phyloP scores from a whole-genome alignment of 768 basidiomycete species.

The Trametes cingulata region DNA sequence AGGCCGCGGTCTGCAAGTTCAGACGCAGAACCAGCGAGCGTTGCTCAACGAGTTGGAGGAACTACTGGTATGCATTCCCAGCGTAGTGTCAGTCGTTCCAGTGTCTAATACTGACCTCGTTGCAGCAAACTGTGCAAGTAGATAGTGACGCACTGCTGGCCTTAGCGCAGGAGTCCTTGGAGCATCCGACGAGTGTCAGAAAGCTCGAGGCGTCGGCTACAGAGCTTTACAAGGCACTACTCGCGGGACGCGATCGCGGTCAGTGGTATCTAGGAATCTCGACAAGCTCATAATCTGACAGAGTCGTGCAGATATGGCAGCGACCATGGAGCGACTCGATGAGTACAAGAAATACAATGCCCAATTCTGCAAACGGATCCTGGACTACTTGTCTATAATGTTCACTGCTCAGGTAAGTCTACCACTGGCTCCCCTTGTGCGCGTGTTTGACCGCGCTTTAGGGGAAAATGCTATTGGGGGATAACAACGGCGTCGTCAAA shows the following conservation, averaged over 20 bases:
- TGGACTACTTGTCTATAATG: conserved; percentile 90
- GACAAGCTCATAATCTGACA: neutral
- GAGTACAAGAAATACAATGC: conserved; percentile 89
- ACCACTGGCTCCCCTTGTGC: neutral
- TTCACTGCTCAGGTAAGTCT: conserved; percentile 79
- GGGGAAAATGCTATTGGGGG: conserved; percentile 69
- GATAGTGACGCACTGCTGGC: conserved; percentile 69
- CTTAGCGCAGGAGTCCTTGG: conserved; percentile 87
- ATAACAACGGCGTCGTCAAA: conserved; percentile 56
- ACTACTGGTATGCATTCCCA: conserved; percentile 56
- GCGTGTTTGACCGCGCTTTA: conserved; percentile 30
- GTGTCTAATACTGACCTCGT: neutral
- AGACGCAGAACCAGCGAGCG: conserved; percentile 91
- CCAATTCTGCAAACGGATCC: conserved; percentile 91
- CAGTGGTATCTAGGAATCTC: conserved; percentile 13
- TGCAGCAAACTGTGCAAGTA: conserved; percentile 94
- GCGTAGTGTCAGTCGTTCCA: neutral
- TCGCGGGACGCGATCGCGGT: conserved; percentile 90
- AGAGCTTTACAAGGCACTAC: conserved; percentile 92
- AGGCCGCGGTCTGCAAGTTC: conserved; percentile 94
- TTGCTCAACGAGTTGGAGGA: conserved; percentile 85
- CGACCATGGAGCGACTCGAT: conserved; percentile 88
- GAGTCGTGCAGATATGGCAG: conserved; percentile 78
- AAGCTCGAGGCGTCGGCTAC: conserved; percentile 80
- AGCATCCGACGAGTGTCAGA: conserved; percentile 73